A percentile compares a stretch with the other conserved stretches of the same genome.
Evolutionary conservation across 305 asterid genomes (phyloP).

Genomic region (Striga hermonthica): DNA sequence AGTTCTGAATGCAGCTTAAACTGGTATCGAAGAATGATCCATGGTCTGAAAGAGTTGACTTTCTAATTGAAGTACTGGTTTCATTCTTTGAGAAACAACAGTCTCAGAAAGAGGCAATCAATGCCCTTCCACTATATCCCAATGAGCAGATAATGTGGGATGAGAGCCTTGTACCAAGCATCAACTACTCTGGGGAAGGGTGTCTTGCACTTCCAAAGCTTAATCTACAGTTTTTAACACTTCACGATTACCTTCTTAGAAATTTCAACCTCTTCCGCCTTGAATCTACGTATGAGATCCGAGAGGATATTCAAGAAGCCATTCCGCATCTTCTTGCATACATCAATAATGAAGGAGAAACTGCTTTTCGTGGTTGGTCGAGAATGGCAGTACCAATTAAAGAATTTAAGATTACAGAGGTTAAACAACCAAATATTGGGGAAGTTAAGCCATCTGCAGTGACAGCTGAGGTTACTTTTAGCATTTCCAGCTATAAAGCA

Average conservation of each 20-base stretch:
- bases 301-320: slow-evolving; percentile 98
- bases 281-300: slow-evolving; percentile 96
- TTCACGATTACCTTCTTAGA: slow-evolving; percentile 95
- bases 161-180: slow-evolving; percentile 98
- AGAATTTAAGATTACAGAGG: slow-evolving; percentile 70
- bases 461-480: slow-evolving; percentile 84
- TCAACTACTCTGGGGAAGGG: slow-evolving; percentile 98
- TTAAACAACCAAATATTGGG: slow-evolving; percentile 94
- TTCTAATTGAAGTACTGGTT: slow-evolving; percentile 86
- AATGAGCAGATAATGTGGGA: slow-evolving; percentile 99
- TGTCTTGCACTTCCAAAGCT: slow-evolving; percentile 98
- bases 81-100: slow-evolving; percentile 91
- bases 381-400: slow-evolving; percentile 98
- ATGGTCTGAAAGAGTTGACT: slow-evolving; percentile 93
- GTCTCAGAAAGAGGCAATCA: slow-evolving; percentile 95
- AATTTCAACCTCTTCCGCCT: slow-evolving; percentile 98
- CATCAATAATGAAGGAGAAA: slow-evolving; percentile 84
- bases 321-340: slow-evolving; percentile 92
- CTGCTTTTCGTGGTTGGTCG: slow-evolving; percentile 99
- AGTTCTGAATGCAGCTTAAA: slow-evolving; percentile 61
- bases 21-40: slow-evolving; percentile 77
- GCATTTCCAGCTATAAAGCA: slow-evolving; percentile 90
- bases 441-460: slow-evolving; percentile 93
- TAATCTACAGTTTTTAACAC: slow-evolving; percentile 88
- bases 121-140: slow-evolving; percentile 95